Percentiles rank a stretch among this genome's conserved stretches.
Evolutionary conservation across 352 stramenopile species (phyloP).

Genomic region (Globisporangium sylvaticum): DNA sequence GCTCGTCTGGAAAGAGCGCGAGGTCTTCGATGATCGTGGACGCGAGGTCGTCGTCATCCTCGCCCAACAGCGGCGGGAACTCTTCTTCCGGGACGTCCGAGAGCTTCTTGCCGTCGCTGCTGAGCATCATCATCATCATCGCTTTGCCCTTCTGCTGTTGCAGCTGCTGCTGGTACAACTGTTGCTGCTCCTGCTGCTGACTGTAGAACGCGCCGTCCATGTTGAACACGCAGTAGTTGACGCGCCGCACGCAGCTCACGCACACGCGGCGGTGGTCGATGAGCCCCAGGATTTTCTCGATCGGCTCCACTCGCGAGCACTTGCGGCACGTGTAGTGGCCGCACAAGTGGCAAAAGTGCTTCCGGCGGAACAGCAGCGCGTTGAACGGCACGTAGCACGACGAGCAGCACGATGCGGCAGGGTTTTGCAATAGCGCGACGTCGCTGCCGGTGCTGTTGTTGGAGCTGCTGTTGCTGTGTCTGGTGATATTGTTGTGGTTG

Average conservation of each 20-base stretch:
- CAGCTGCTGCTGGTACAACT: not conserved
- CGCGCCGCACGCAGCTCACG: conserved; percentile 36
- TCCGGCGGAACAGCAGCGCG: conserved; percentile 38
- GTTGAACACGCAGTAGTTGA: conserved; percentile 52
- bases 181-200: conserved; percentile 15
- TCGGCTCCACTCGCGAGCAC: conserved; percentile 38
- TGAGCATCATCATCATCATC: conserved; percentile 4
- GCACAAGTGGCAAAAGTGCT: conserved; percentile 55
- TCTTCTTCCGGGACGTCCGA: conserved; percentile 14
- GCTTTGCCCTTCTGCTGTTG: not conserved
- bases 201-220: conserved; percentile 15
- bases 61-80: conserved; percentile 15
- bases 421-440: conserved; percentile 15
- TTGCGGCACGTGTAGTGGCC: conserved; percentile 50
- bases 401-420: conserved; percentile 28
- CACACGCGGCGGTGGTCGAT: conserved; percentile 49
- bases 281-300: conserved; percentile 41
- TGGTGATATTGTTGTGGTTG: not conserved
- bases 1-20: conserved; percentile 14
- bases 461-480: not conserved
- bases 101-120: conserved; percentile 16
- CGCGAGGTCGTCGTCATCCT: conserved; percentile 27
- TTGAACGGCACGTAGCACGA: conserved; percentile 40
- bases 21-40: conserved; percentile 36
- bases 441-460: conserved; percentile 5